Evolutionary conservation across 2,329 filamentous ascomycete species (phyloP).

Genomic region (Sporothrix luriei): DNA sequence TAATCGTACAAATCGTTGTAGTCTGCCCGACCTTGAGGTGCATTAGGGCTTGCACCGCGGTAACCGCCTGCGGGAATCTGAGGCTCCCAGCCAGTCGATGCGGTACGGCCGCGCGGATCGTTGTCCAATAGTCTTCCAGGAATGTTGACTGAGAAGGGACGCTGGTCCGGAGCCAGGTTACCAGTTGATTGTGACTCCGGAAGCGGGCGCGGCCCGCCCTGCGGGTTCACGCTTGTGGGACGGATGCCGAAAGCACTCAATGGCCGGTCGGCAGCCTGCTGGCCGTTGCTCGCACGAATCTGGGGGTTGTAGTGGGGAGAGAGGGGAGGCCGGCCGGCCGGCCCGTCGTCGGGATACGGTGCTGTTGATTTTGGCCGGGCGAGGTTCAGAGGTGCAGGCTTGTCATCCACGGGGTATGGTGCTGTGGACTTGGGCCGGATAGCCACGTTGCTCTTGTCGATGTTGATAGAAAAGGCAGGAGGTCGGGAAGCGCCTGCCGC

Average conservation of each 20-base stretch:
- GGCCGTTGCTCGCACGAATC: slow-evolving; percentile 53
- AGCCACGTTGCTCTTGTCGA: slow-evolving; percentile 46
- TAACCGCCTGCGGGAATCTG: slow-evolving; percentile 47
- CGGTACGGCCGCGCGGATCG: slow-evolving; percentile 49
- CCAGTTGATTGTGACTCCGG: slow-evolving; percentile 52
- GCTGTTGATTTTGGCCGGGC: slow-evolving; percentile 52
- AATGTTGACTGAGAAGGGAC: slow-evolving; percentile 43
- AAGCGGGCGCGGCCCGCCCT: slow-evolving; percentile 37
- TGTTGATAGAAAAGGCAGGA: slow-evolving; percentile 56
- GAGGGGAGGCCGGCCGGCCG: slow-evolving; percentile 41
- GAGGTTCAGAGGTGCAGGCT: slow-evolving; percentile 54
- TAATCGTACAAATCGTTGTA: slow-evolving; percentile 34
- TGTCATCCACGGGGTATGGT: slow-evolving; percentile 72
- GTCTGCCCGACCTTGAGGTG: slow-evolving; percentile 38
- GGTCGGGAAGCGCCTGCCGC: slow-evolving; percentile 54
- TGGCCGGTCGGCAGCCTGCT: slow-evolving; percentile 51
- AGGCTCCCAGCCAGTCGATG: slow-evolving; percentile 51
- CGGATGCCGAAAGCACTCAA: slow-evolving; percentile 59
- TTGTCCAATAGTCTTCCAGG: slow-evolving; percentile 40
- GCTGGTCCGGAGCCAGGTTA: slow-evolving; percentile 44
- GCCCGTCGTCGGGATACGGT: slow-evolving; percentile 59
- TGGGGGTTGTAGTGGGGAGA: slow-evolving; percentile 52
- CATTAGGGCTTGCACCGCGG: slow-evolving; percentile 47
- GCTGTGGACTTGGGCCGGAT: slow-evolving; percentile 59
- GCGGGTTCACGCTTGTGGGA: slow-evolving; percentile 43